Evolutionary conservation across 2,329 filamentous ascomycete genomes (phyloP).

Genomic region (Lecanicillium sp.): DNA sequence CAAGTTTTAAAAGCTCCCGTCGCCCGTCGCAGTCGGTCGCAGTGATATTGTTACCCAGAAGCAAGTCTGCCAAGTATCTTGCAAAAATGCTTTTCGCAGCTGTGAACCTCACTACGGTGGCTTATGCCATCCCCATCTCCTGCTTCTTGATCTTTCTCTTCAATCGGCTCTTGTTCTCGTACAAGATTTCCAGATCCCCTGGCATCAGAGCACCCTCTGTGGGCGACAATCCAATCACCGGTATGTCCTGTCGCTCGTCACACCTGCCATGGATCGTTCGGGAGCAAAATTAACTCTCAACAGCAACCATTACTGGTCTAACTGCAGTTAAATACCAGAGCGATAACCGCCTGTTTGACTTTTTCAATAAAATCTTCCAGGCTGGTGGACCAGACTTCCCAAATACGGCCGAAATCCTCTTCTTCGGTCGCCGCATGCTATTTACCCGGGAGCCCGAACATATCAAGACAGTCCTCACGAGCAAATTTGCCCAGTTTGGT

Average conservation of each 20-base stretch:
- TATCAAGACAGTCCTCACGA: slow-evolving; percentile 50
- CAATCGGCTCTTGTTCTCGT: not conserved
- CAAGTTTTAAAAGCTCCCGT: slow-evolving; percentile 4
- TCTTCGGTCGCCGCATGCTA: slow-evolving; percentile 33
- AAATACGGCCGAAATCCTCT: slow-evolving; percentile 31
- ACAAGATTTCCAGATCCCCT: slow-evolving; percentile 5
- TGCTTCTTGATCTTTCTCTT: not conserved
- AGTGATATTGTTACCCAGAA: not conserved
- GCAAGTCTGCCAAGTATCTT: not conserved
- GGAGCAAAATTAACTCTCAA: no score
- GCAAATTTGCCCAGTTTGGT: slow-evolving; percentile 50
- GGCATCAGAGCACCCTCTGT: slow-evolving; percentile 7
- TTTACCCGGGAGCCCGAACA: slow-evolving; percentile 50
- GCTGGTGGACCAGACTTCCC: slow-evolving; percentile 26
- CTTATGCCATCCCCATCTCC: slow-evolving; percentile 1
- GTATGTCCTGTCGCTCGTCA: not conserved
- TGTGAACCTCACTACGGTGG: slow-evolving; percentile 1
- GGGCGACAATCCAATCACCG: slow-evolving; percentile 3
- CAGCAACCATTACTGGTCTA: not conserved
- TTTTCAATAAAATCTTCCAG: slow-evolving; percentile 25
- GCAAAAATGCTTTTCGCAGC: slow-evolving; percentile 1
- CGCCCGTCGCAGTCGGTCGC: not conserved
- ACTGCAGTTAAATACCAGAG: slow-evolving; percentile 4
- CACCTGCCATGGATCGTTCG: no score
- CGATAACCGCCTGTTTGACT: slow-evolving; percentile 27